These are phyloP conservation scores for Musa balbisiana DNA, from an alignment of 202 grass and related monocot genomes.

Conservation along the genomic window DNA sequence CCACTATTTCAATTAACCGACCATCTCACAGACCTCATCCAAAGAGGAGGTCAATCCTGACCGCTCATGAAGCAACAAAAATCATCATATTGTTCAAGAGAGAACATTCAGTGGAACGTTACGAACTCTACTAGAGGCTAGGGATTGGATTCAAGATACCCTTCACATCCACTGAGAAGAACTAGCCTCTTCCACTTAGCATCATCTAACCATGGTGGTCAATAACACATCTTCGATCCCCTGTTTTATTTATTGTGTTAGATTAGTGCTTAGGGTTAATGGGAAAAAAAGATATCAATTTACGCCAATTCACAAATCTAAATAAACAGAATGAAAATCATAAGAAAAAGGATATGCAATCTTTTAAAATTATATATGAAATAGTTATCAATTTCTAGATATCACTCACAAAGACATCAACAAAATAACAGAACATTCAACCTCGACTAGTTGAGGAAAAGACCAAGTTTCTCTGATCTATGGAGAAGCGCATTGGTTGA, in stretches of 20 bases:
- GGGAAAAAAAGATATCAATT: not conserved
- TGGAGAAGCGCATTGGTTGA: not conserved
- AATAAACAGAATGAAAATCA: not conserved
- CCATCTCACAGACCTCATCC: conserved; percentile 64
- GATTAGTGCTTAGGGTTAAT: not conserved
- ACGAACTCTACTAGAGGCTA: conserved; percentile 18
- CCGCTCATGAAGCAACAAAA: conserved; percentile 18
- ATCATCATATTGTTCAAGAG: not conserved
- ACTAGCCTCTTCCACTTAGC: conserved; percentile 39
- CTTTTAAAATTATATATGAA: too few relatives aligned
- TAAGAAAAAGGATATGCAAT: not conserved
- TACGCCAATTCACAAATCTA: not conserved
- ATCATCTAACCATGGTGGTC: conserved; percentile 31
- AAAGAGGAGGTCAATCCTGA: conserved; percentile 71
- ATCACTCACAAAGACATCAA: too few relatives aligned
- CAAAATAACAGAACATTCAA: too few relatives aligned
- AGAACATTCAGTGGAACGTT: not conserved
- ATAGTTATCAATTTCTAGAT: too few relatives aligned
- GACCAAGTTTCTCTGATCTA: not conserved
- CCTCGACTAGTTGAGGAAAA: not conserved
- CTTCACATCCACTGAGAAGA: conserved; percentile 57
- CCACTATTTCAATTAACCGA: conserved; percentile 65
- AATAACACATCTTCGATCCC: not conserved
- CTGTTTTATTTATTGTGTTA: not conserved
- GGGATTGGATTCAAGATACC: conserved; percentile 48